These are phyloP conservation scores for Coccinonectria pachysandricola DNA, from an alignment of 2,329 filamentous ascomycete species.

Conservation along the genomic window DNA sequence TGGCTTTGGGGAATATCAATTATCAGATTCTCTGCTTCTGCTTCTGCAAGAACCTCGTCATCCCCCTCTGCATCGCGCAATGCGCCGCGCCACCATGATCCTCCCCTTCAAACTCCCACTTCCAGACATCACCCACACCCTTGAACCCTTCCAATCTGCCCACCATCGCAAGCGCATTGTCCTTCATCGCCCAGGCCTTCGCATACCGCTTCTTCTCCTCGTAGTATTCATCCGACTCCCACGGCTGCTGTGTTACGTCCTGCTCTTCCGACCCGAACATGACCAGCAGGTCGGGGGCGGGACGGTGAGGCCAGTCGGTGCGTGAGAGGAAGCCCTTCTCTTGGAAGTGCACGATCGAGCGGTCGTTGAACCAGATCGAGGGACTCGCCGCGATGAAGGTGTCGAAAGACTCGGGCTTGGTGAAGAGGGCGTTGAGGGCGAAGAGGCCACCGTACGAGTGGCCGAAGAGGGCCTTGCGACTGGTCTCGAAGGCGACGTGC, in stretches of 20 bases:
- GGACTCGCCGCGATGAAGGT: slow-evolving; percentile 35
- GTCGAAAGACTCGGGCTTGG: slow-evolving; percentile 30
- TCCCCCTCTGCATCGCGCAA: neutral
- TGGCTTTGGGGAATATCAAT: too few relatives aligned
- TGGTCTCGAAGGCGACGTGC: slow-evolving; percentile 20
- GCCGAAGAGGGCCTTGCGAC: slow-evolving; percentile 34
- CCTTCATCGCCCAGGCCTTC: slow-evolving; percentile 15
- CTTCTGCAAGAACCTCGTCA: too few relatives aligned
- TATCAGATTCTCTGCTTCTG: too few relatives aligned
- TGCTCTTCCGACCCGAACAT: slow-evolving; percentile 23
- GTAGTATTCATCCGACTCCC: slow-evolving; percentile 22
- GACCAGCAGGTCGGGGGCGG: slow-evolving; percentile 23
- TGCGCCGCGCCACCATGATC: neutral
- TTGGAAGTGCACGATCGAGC: slow-evolving; percentile 27
- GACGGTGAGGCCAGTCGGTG: slow-evolving; percentile 3
- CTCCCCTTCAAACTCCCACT: neutral
- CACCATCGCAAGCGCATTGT: neutral
- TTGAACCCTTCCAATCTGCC: neutral
- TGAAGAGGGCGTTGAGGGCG: slow-evolving; percentile 33
- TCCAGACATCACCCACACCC: neutral
- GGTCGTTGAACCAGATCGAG: slow-evolving; percentile 36
- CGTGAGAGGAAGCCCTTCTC: slow-evolving; percentile 16
- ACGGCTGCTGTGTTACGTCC: slow-evolving; percentile 14
- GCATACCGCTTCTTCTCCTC: slow-evolving; percentile 15
- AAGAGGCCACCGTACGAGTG: slow-evolving; percentile 42